phyloP scores from a whole-genome alignment of 805 yeast genomes.

The Yamadazyma sp. region DNA sequence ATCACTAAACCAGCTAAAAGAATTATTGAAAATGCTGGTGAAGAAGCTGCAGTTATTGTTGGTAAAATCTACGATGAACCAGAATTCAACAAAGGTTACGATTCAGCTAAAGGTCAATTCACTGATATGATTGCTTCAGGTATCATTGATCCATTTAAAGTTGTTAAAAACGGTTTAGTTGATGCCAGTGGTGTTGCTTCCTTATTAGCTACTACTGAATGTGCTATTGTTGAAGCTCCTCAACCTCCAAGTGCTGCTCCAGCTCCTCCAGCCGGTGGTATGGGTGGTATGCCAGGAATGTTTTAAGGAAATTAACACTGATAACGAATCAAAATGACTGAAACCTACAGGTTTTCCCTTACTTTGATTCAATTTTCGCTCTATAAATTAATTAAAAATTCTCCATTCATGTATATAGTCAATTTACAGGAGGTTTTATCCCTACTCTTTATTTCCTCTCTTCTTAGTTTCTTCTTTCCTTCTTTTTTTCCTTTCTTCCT shows the following conservation, averaged over 20 bases:
- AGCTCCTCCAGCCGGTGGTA: constrained; percentile 49
- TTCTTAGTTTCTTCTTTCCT: no score
- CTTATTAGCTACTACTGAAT: constrained; percentile 94
- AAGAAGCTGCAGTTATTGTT: constrained; percentile 94
- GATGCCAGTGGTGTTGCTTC: constrained; percentile 99
- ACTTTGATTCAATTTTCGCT: neutral
- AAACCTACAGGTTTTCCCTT: constrained; percentile 14
- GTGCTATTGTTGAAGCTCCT: constrained; percentile 96
- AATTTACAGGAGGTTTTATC: constrained; percentile 5
- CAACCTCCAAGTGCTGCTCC: constrained; percentile 58
- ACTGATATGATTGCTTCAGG: constrained; percentile 96
- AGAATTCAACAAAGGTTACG: constrained; percentile 87
- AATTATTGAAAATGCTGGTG: constrained; percentile 95
- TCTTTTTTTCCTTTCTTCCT: no score
- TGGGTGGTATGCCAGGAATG: constrained; percentile 39
- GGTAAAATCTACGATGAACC: constrained; percentile 72
- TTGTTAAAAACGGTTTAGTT: constrained; percentile 90
- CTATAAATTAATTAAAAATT: neutral
- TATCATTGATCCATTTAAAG: constrained; percentile 98
- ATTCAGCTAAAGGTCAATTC: constrained; percentile 87
- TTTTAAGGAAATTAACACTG: no score
- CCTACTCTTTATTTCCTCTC: no score
- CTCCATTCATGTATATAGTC: constrained; percentile 8
- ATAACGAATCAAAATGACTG: no score
- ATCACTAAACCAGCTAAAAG: constrained; percentile 94